A percentile compares a stretch with the other conserved stretches of the same genome.
phyloP scores from a whole-genome alignment of 192 early-diverging fungal species.

The Backusella macrospora region DNA sequence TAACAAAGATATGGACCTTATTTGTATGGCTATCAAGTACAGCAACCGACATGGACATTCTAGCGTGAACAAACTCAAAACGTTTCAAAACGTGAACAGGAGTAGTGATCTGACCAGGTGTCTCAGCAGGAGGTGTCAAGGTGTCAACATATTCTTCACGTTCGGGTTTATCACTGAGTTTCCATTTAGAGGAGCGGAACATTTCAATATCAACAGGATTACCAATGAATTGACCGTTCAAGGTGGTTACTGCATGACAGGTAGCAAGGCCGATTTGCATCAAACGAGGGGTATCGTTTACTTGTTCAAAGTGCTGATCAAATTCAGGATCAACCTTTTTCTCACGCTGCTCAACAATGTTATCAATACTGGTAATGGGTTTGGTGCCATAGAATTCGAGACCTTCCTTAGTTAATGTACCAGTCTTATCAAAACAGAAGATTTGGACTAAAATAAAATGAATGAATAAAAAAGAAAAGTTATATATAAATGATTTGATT shows the following conservation, averaged over 20 bases:
- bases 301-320: conserved; percentile 20
- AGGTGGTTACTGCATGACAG: conserved; percentile 54
- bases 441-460: conserved; percentile 47
- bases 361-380: conserved; percentile 10
- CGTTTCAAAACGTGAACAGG: conserved; percentile 60
- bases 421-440: conserved; percentile 76
- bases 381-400: conserved; percentile 59
- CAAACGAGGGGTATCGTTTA: conserved; percentile 28
- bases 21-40: conserved; percentile 53
- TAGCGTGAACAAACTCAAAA: conserved; percentile 71
- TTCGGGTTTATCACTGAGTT: conserved; percentile 27
- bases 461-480: not conserved
- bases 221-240: conserved; percentile 56
- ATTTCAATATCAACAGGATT: conserved; percentile 72
- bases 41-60: conserved; percentile 73
- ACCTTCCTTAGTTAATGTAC: conserved; percentile 74
- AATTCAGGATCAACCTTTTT: conserved; percentile 20
- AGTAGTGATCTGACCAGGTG: conserved; percentile 17
- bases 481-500: not conserved
- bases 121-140: conserved; percentile 32
- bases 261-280: conserved; percentile 43
- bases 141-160: conserved; percentile 45
- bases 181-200: conserved; percentile 56
- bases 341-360: not conserved
- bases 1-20: conserved; percentile 63